Conservation (phyloP, 768 basidiomycete species). For the Suillus subaureus region DNA sequence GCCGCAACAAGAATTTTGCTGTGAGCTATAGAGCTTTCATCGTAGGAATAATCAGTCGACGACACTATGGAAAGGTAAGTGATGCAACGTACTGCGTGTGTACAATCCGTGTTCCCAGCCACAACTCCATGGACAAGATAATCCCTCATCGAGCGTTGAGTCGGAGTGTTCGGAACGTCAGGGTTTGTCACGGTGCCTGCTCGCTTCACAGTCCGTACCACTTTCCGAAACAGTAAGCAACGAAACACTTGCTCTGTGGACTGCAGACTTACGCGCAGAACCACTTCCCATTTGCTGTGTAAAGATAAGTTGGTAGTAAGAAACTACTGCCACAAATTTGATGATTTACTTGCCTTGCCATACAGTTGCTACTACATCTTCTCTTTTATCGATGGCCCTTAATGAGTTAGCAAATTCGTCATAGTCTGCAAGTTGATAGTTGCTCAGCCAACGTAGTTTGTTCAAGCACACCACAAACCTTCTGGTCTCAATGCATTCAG, state of each 20-base stretch:
- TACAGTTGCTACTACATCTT: slow-evolving; percentile 65
- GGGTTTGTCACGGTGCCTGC: slow-evolving; percentile 11
- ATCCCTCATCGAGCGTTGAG: slow-evolving; percentile 38
- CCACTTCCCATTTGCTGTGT: slow-evolving; percentile 64
- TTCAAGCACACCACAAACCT: slow-evolving; percentile 37
- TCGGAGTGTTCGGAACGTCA: slow-evolving; percentile 18
- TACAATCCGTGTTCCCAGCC: slow-evolving; percentile 58
- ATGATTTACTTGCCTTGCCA: slow-evolving; percentile 54
- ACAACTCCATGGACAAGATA: slow-evolving; percentile 49
- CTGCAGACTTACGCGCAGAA: slow-evolving; percentile 64
- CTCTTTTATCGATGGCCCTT: slow-evolving; percentile 56
- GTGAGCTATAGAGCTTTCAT: slow-evolving; percentile 63
- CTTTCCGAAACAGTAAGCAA: slow-evolving; percentile 33
- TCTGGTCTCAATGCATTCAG: slow-evolving; percentile 61
- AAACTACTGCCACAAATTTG: neutral
- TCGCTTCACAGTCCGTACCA: slow-evolving; percentile 60
- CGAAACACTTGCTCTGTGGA: neutral
- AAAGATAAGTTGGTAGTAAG: neutral
- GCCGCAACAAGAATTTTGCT: slow-evolving; percentile 71
- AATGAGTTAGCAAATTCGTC: slow-evolving; percentile 58
- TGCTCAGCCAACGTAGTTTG: neutral
- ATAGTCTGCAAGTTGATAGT: slow-evolving; percentile 50
- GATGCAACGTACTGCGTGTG: slow-evolving; percentile 54
- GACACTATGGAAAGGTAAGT: neutral
- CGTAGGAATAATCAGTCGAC: neutral